A percentile compares a stretch with the other conserved stretches of the same genome.
Evolutionary conservation across 208 protist species (phyloP).

Genomic region (Angomonas deanei): DNA sequence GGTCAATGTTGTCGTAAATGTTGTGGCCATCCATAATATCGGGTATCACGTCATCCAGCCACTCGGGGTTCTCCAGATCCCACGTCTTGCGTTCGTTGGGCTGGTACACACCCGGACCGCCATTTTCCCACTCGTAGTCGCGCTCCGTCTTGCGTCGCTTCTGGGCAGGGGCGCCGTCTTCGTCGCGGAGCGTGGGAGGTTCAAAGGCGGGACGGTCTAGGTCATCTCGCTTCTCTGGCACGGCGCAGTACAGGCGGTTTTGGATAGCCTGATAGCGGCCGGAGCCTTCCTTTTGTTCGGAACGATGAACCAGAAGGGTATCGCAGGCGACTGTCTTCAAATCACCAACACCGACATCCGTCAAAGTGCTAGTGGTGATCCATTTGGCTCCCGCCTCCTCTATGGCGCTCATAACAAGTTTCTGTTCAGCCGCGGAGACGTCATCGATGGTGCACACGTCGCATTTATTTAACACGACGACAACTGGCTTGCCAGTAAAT

Average conservation of each 20-base stretch:
- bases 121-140: constrained; percentile 90
- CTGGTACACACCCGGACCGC: constrained; percentile 92
- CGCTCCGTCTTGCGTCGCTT: constrained; percentile 84
- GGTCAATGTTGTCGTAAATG: constrained; percentile 99
- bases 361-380: constrained; percentile 94
- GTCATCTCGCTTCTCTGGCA: constrained; percentile 87
- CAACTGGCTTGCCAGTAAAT: constrained; percentile 99
- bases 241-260: constrained; percentile 89
- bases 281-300: constrained; percentile 93
- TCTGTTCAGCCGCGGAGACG: constrained; percentile 76
- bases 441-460: constrained; percentile 95
- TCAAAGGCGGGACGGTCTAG: constrained; percentile 64
- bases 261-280: constrained; percentile 90
- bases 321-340: constrained; percentile 94
- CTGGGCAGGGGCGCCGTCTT: constrained; percentile 22
- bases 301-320: constrained; percentile 90
- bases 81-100: constrained; percentile 86
- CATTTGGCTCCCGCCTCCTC: constrained; percentile 83
- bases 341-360: constrained; percentile 91
- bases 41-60: constrained; percentile 98
- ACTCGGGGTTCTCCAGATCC: constrained; percentile 93
- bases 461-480: constrained; percentile 99
- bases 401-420: constrained; percentile 78
- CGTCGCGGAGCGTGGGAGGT: constrained; percentile 64
- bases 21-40: constrained; percentile 99